Conservation (phyloP, 306 rosid species). For the Vachellia pachyceras region DNA sequence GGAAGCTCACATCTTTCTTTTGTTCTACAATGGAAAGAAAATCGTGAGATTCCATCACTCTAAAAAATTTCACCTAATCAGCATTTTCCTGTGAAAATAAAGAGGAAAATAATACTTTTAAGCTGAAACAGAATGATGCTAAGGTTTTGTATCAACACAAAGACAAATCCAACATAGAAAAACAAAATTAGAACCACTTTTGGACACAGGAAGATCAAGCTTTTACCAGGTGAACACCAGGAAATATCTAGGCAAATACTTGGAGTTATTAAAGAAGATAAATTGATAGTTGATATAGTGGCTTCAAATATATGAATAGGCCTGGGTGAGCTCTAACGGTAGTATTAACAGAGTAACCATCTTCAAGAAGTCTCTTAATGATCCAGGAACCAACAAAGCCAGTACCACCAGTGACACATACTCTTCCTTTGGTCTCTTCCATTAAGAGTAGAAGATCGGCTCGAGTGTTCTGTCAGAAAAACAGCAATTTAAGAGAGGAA, state of each 20-base stretch:
- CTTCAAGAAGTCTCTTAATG: conserved; percentile 54
- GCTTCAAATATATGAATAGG: not conserved
- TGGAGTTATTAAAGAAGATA: too few species aligned
- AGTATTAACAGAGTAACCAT: conserved; percentile 57
- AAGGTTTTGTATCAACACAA: too few species aligned
- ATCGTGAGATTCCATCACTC: too few species aligned
- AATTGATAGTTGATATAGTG: not conserved
- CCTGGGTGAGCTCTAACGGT: conserved; percentile 52
- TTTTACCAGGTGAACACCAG: not conserved
- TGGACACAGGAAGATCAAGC: not conserved
- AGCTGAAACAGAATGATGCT: too few species aligned
- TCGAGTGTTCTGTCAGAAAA: not conserved
- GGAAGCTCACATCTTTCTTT: not conserved
- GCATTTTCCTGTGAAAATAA: too few species aligned
- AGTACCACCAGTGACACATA: conserved; percentile 63
- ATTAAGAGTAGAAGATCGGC: conserved; percentile 6
- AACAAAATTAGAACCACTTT: not conserved
- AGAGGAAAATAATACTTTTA: too few species aligned
- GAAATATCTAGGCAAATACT: too few species aligned
- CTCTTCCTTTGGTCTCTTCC: conserved; percentile 46
- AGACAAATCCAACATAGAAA: not conserved
- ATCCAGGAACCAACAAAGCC: conserved; percentile 63
- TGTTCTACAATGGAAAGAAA: not conserved
- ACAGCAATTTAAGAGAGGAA: not conserved
- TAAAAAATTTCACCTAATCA: too few species aligned